Percentiles rank a stretch among this genome's conserved stretches.
Conservation (phyloP, 805 yeast species). For the Wickerhamomyces bisporus region DNA sequence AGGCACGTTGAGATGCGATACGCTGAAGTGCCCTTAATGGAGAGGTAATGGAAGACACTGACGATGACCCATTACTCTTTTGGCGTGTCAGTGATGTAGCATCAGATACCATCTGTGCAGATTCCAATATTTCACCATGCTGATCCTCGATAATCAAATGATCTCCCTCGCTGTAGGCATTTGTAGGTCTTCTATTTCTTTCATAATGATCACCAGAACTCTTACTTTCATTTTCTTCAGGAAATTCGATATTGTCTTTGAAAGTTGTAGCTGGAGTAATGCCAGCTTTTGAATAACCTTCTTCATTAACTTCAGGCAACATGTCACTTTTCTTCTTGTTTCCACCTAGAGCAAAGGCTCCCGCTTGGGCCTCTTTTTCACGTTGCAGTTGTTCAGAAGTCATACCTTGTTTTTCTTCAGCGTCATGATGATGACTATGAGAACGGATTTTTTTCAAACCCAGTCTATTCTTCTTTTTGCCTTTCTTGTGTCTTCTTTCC, state of each 20-base stretch:
- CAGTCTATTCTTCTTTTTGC: conserved; percentile 28
- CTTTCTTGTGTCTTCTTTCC: conserved; percentile 39
- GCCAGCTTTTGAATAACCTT: conserved; percentile 13
- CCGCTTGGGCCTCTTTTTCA: conserved; percentile 39
- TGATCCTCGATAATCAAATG: conserved; percentile 73
- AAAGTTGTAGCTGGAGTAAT: conserved; percentile 21
- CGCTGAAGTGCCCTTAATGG: conserved; percentile 12
- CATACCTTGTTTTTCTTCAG: conserved; percentile 24
- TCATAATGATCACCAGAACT: conserved; percentile 18
- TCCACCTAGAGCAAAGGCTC: conserved; percentile 36
- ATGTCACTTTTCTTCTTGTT: not conserved
- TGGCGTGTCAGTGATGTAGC: conserved; percentile 10
- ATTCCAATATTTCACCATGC: conserved; percentile 73
- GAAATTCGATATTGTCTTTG: conserved; percentile 7
- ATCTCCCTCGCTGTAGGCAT: conserved; percentile 66
- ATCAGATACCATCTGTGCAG: conserved; percentile 36
- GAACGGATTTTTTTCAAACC: conserved; percentile 28
- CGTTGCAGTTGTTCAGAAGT: conserved; percentile 33
- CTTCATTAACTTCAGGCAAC: conserved; percentile 13
- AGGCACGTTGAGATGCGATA: conserved; percentile 4
- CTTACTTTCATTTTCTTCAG: conserved; percentile 4
- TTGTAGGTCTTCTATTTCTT: conserved; percentile 25
- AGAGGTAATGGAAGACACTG: conserved; percentile 16
- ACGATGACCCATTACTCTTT: conserved; percentile 18
- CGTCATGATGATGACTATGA: conserved; percentile 16